Percentiles rank a stretch among this genome's conserved stretches.
Conservation (phyloP, 768 basidiomycete species). For the Boletus subcaerulescens region DNA sequence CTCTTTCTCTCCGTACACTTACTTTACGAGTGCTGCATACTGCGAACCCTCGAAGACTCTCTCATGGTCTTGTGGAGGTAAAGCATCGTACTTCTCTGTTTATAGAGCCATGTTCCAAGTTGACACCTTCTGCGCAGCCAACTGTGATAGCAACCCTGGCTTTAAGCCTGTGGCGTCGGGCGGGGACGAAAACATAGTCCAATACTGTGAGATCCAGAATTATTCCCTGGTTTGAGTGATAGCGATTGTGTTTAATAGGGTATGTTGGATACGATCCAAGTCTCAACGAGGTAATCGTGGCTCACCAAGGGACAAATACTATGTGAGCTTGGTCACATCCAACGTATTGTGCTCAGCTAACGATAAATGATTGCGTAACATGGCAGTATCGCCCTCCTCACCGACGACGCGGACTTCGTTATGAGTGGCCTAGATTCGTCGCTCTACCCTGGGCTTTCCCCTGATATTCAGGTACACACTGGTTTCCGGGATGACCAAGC, state of each 20-base stretch:
- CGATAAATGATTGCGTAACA: neutral
- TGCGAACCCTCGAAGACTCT: slow-evolving; percentile 39
- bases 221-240: too few relatives aligned
- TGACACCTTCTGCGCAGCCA: slow-evolving; percentile 19
- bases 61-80: slow-evolving; percentile 54
- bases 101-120: too few relatives aligned
- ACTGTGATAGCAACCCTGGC: slow-evolving; percentile 40
- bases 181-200: slow-evolving; percentile 39
- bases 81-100: slow-evolving; percentile 1
- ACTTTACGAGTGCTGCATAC: slow-evolving; percentile 48
- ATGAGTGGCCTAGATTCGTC: slow-evolving; percentile 32
- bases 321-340: slow-evolving; percentile 39
- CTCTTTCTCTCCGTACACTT: slow-evolving; percentile 44
- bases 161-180: slow-evolving; percentile 46
- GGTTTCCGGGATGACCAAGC: slow-evolving; percentile 48
- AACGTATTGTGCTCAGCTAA: slow-evolving; percentile 19
- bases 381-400: slow-evolving; percentile 35
- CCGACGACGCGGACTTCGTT: slow-evolving; percentile 41
- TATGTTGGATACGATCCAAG: slow-evolving; percentile 41
- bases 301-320: slow-evolving; percentile 32
- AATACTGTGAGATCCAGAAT: slow-evolving; percentile 38
- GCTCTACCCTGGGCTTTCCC: slow-evolving; percentile 46
- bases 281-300: slow-evolving; percentile 31
- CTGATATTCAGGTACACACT: slow-evolving; percentile 39
- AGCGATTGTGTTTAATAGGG: slow-evolving; percentile 3